A percentile compares a stretch with the other conserved stretches of the same genome.
Evolutionary conservation across 2,329 filamentous ascomycete species (phyloP).

Genomic region (Cercospora sp.): DNA sequence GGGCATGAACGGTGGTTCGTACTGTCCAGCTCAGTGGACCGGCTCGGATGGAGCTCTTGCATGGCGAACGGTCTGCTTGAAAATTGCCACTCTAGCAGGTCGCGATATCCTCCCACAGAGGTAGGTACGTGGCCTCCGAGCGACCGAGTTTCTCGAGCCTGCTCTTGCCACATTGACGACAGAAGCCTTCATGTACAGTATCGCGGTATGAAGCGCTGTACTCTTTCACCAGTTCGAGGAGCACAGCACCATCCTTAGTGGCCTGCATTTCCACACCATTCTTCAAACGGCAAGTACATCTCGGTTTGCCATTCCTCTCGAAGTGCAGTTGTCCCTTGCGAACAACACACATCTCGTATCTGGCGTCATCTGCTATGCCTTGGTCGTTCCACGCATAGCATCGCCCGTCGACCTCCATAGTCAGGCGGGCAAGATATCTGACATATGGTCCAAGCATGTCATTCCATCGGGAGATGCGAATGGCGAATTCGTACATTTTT

Average conservation of each 20-base stretch:
- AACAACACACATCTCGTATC: slow-evolving; percentile 23
- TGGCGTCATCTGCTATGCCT: slow-evolving; percentile 17
- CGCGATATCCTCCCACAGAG: slow-evolving; percentile 25
- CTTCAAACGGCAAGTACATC: slow-evolving; percentile 26
- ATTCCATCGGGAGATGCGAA: slow-evolving; percentile 21
- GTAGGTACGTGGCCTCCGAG: slow-evolving; percentile 19
- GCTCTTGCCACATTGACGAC: slow-evolving; percentile 21
- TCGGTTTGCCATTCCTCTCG: slow-evolving; percentile 22
- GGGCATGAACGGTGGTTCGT: not conserved
- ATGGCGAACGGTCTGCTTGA: not conserved
- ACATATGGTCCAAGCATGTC: slow-evolving; percentile 18
- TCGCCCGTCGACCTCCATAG: slow-evolving; percentile 25
- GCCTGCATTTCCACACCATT: slow-evolving; percentile 22
- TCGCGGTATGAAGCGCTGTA: slow-evolving; percentile 24
- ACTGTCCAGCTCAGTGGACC: not conserved
- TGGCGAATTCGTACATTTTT: slow-evolving; percentile 26
- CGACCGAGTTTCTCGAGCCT: slow-evolving; percentile 22
- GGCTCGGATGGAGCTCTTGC: not conserved
- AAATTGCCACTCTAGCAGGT: not conserved
- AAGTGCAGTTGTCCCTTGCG: slow-evolving; percentile 21
- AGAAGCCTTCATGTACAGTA: slow-evolving; percentile 23
- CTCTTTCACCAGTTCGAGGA: slow-evolving; percentile 28
- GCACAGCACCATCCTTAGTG: slow-evolving; percentile 21
- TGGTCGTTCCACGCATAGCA: slow-evolving; percentile 26
- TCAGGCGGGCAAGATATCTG: slow-evolving; percentile 15